Evolutionary conservation across 2,329 filamentous ascomycete genomes (phyloP), one percentile per base, ranked within the genome.

Genomic region (Stemphylium lycopersici): DNA sequence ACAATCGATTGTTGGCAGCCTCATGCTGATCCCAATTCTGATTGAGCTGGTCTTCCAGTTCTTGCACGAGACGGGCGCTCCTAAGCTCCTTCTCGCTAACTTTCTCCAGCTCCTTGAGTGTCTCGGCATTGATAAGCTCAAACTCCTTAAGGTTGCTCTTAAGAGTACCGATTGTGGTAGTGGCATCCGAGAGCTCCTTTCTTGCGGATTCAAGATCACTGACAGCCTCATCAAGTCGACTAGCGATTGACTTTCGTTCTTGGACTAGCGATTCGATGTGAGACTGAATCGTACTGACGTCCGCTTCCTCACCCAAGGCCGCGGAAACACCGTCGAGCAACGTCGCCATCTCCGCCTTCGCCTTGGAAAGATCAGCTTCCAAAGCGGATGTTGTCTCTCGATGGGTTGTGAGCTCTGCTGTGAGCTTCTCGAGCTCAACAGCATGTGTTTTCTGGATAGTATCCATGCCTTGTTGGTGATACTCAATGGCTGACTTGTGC

Each of bases 1-100:
- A 97, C 48, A 98, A 80, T 48, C 93, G 87, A 78, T 96, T 96
- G 74, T 86, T 92, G 11, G 88, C 87, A 55, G 86, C 81, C 70
- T 97, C 91, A 56, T 93, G 92, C 73, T 96, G 90, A 70, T 99
- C 95, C 76, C 92, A 99, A 78, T 95, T 97, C 72, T 84, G 91
- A 71, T 93, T 93, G 48, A 99, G 86, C 76, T 99, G 95, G 67
- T 98, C 93, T 76, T 99, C 95, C 4, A 99, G 87, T 77, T 99
- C 93, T 73, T 98, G 91, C 7, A 99, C 91, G 11, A 99, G 81
- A 18, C 91, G 87, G 37, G 90, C 90, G 75, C 95, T 96, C 83
- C 96, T 97, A 79, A 91, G 88, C 81, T 96, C 96, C 77, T 85
- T 85, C 13, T 80, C 78, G 18, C 77, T 80, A 51, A 87, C 78